These are phyloP conservation scores for Rhododendron ferrugineum DNA, from an alignment of 148 eudicot genomes.

Conservation along the genomic window DNA sequence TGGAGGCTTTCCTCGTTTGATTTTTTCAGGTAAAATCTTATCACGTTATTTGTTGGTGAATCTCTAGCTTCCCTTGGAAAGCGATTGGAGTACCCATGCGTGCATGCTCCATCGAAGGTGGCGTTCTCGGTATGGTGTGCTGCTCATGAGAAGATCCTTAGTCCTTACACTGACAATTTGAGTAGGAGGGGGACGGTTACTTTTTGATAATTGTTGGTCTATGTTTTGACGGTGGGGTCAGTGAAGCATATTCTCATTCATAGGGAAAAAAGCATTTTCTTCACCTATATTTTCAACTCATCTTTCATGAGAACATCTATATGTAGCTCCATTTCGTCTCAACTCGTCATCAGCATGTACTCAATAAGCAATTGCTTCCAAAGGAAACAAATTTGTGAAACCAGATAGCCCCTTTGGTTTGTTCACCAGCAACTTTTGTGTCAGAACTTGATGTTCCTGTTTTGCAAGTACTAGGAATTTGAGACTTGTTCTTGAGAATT, in stretches of 20 bases:
- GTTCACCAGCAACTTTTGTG: background rate
- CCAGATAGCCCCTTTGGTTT: too few relatives aligned
- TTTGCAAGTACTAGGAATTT: background rate
- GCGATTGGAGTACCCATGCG: background rate
- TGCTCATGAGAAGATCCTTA: background rate
- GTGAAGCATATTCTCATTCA: background rate
- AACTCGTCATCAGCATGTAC: background rate
- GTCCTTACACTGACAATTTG: background rate
- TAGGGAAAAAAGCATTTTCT: background rate
- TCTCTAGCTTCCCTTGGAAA: background rate
- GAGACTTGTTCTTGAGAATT: constrained; percentile 13
- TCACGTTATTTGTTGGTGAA: background rate
- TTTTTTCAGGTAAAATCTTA: background rate
- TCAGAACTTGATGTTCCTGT: background rate
- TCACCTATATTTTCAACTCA: background rate
- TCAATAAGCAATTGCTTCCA: background rate
- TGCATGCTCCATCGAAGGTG: background rate
- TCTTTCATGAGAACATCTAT: background rate
- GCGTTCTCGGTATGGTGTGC: background rate
- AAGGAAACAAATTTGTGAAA: background rate
- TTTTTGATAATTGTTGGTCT: background rate
- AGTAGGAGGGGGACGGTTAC: background rate
- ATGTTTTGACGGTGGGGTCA: background rate
- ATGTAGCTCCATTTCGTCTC: background rate
- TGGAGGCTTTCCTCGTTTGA: background rate